Evolutionary conservation across 345 rosid species (phyloP).

Genomic region (Trapa incisa): DNA sequence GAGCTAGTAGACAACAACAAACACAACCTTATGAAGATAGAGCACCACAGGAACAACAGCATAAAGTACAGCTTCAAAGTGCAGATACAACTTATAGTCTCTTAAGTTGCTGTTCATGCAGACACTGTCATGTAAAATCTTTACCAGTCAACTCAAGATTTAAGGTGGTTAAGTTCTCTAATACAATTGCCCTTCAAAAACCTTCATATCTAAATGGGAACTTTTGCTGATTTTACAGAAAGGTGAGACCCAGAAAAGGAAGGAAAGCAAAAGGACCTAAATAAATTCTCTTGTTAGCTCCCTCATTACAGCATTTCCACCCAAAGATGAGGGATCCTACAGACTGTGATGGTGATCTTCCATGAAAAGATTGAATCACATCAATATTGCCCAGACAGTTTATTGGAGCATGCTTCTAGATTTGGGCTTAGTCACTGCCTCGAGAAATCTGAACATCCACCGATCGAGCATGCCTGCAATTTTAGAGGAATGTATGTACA

Average conservation of each 20-base stretch:
- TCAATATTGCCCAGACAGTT: not conserved
- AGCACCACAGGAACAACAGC: slow-evolving; percentile 16
- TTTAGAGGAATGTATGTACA: not conserved
- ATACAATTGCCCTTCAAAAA: not conserved
- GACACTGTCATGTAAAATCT: too few relatives aligned
- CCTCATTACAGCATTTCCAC: not conserved
- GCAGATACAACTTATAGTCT: not conserved
- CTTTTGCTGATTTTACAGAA: not conserved
- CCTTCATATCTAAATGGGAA: too few relatives aligned
- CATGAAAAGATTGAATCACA: not conserved
- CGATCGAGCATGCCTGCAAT: slow-evolving; percentile 86
- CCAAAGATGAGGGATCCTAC: not conserved
- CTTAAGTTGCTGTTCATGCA: not conserved
- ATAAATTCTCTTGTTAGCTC: not conserved
- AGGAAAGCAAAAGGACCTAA: not conserved
- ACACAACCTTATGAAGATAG: slow-evolving; percentile 10
- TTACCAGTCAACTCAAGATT: not conserved
- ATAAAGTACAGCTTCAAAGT: slow-evolving; percentile 6
- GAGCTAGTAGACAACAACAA: slow-evolving; percentile 17
- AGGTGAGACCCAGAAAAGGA: not conserved
- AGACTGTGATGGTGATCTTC: not conserved
- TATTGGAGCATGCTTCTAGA: slow-evolving; percentile 16
- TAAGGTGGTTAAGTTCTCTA: not conserved
- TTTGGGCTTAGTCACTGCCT: slow-evolving; percentile 41
- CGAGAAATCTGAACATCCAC: slow-evolving; percentile 82